These are phyloP conservation scores for Bipolaris bicolor DNA, from an alignment of 2,329 filamentous ascomycete species.

Conservation along the genomic window DNA sequence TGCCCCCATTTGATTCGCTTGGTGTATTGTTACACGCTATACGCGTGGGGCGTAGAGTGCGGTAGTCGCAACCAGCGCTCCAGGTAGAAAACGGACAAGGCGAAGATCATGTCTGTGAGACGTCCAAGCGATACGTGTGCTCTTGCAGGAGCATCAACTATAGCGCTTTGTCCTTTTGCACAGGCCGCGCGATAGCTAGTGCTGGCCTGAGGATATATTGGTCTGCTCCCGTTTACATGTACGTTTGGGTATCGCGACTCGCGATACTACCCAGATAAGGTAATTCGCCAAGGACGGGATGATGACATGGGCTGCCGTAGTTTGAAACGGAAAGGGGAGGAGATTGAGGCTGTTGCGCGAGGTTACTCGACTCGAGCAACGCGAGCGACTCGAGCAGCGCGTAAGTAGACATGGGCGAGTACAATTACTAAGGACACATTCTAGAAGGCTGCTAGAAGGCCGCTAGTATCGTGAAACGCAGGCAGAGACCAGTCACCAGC, in stretches of 20 bases:
- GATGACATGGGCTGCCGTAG: slow-evolving; percentile 27
- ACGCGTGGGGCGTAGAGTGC: slow-evolving; percentile 22
- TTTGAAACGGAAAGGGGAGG: slow-evolving; percentile 14
- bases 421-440: slow-evolving; percentile 24
- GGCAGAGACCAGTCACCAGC: slow-evolving; percentile 22
- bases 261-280: slow-evolving; percentile 12
- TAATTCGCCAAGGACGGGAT: slow-evolving; percentile 14
- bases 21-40: slow-evolving; percentile 22
- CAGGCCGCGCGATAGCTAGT: background rate
- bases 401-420: slow-evolving; percentile 38
- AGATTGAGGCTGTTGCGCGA: slow-evolving; percentile 18
- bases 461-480: slow-evolving; percentile 37
- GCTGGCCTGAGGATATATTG: slow-evolving; percentile 6
- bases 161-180: slow-evolving; percentile 12
- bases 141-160: slow-evolving; percentile 2
- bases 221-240: slow-evolving; percentile 11
- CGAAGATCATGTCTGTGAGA: too few relatives aligned
- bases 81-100: slow-evolving; percentile 21
- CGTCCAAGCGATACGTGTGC: slow-evolving; percentile 15
- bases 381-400: slow-evolving; percentile 23
- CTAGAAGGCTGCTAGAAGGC: slow-evolving; percentile 41
- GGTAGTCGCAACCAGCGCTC: slow-evolving; percentile 24
- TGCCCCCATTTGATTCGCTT: slow-evolving; percentile 12
- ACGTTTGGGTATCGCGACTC: slow-evolving; percentile 10
- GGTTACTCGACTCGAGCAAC: slow-evolving; percentile 21